A percentile compares a stretch with the other conserved stretches of the same genome.
These are phyloP conservation scores for Colletotrichum spinosum DNA, from an alignment of 2,329 filamentous ascomycete genomes.

Conservation along the genomic window DNA sequence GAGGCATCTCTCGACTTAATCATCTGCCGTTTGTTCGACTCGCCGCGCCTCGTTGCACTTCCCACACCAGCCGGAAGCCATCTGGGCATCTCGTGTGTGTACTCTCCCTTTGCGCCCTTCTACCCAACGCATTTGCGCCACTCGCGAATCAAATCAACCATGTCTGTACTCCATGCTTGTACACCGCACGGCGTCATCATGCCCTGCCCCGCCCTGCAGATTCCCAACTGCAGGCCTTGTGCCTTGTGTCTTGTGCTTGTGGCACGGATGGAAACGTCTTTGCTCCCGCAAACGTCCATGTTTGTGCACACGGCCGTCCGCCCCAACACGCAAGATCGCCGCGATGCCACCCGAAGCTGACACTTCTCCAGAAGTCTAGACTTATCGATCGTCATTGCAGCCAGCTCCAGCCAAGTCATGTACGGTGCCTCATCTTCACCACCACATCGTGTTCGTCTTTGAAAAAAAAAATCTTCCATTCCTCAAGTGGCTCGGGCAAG, in stretches of 20 bases:
- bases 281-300: slow-evolving; percentile 23
- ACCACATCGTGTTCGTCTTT: neutral
- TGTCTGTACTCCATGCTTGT: neutral
- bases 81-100: slow-evolving; percentile 14
- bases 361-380: neutral
- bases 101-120: slow-evolving; percentile 4
- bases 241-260: neutral
- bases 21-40: too few relatives aligned
- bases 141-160: too few relatives aligned
- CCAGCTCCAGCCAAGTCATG: slow-evolving; percentile 6
- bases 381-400: slow-evolving; percentile 8
- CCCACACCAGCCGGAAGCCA: neutral
- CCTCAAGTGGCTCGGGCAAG: neutral
- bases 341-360: slow-evolving; percentile 16
- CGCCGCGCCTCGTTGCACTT: too few relatives aligned
- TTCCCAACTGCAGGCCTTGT: slow-evolving; percentile 8
- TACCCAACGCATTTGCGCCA: neutral
- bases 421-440: neutral
- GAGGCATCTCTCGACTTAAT: too few relatives aligned
- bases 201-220: neutral
- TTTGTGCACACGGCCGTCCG: slow-evolving; percentile 4
- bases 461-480: neutral
- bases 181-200: neutral
- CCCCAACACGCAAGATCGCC: slow-evolving; percentile 7
- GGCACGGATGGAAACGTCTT: slow-evolving; percentile 35